Evolutionary conservation across 2,329 filamentous ascomycete genomes (phyloP).

Genomic region (Cordyceps sp.): DNA sequence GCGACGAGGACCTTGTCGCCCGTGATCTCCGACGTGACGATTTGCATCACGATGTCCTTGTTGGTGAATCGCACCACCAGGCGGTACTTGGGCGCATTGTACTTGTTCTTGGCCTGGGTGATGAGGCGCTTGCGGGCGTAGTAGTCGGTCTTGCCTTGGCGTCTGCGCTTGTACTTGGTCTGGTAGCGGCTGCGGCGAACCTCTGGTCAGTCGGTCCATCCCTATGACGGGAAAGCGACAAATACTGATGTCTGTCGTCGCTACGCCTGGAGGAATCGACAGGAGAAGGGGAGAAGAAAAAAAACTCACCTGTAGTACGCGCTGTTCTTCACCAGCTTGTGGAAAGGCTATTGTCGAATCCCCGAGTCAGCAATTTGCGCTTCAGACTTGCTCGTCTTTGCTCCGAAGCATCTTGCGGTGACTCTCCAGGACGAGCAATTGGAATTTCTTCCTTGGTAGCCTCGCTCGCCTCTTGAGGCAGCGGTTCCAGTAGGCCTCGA

Average conservation of each 20-base stretch:
- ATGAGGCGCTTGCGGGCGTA: constrained; percentile 99
- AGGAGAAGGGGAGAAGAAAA: too few species aligned
- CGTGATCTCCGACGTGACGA: constrained; percentile 87
- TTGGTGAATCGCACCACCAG: constrained; percentile 99
- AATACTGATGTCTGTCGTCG: too few species aligned
- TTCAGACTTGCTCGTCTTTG: constrained; percentile 56
- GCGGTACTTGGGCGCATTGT: constrained; percentile 99
- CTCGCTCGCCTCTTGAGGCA: too few species aligned
- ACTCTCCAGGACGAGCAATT: constrained; percentile 40
- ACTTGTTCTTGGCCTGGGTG: constrained; percentile 99
- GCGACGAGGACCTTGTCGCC: constrained; percentile 93
- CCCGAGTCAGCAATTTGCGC: constrained; percentile 99
- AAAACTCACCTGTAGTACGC: constrained; percentile 88
- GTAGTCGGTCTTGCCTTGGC: constrained; percentile 98
- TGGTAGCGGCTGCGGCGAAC: constrained; percentile 98
- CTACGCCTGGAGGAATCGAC: background rate
- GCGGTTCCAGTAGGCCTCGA: constrained; percentile 27
- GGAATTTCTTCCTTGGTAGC: constrained; percentile 28
- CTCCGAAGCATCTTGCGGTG: constrained; percentile 98
- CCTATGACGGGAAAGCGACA: too few species aligned
- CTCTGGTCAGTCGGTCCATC: too few species aligned
- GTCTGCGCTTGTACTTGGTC: constrained; percentile 98
- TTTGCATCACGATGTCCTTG: constrained; percentile 97
- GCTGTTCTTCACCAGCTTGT: constrained; percentile 94
- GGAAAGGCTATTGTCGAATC: constrained; percentile 61